A percentile compares a stretch with the other conserved stretches of the same genome.
Evolutionary conservation across 2,329 filamentous ascomycete genomes (phyloP).

Genomic region (Didymella pomorum): DNA sequence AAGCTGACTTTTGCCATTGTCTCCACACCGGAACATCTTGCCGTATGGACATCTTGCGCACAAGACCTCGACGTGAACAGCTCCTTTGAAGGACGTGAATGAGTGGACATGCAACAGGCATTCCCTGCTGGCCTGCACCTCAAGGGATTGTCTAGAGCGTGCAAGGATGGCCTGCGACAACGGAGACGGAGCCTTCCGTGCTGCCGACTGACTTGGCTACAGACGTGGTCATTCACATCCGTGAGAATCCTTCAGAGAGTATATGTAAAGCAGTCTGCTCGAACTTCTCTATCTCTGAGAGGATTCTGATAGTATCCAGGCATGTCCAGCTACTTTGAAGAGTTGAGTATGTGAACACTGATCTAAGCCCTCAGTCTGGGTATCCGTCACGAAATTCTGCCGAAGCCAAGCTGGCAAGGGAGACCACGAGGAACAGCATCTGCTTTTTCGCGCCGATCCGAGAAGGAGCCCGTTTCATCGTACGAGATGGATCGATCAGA

Average conservation of each 20-base stretch:
- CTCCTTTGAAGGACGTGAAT: neutral
- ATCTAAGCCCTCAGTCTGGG: neutral
- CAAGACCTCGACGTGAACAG: neutral
- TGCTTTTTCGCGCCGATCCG: constrained; percentile 20
- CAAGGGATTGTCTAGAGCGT: neutral
- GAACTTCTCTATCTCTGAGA: neutral
- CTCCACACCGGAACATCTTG: neutral
- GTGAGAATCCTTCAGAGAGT: neutral
- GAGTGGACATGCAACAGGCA: neutral
- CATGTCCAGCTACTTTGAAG: too few relatives aligned
- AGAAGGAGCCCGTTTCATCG: constrained; percentile 5
- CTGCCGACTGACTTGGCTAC: neutral
- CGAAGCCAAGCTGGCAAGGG: neutral
- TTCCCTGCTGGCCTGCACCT: neutral
- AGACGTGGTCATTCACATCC: neutral
- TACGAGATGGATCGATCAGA: constrained; percentile 11
- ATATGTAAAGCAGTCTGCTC: neutral
- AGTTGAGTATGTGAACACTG: neutral
- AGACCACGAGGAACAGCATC: neutral
- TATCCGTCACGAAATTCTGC: neutral
- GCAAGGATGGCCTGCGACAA: neutral
- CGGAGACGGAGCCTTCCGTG: neutral
- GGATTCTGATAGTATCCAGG: neutral
- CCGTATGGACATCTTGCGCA: neutral
- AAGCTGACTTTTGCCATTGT: neutral